phyloP scores from a whole-genome alignment of 106 monocot species.

The Platanthera guangdongensis region DNA sequence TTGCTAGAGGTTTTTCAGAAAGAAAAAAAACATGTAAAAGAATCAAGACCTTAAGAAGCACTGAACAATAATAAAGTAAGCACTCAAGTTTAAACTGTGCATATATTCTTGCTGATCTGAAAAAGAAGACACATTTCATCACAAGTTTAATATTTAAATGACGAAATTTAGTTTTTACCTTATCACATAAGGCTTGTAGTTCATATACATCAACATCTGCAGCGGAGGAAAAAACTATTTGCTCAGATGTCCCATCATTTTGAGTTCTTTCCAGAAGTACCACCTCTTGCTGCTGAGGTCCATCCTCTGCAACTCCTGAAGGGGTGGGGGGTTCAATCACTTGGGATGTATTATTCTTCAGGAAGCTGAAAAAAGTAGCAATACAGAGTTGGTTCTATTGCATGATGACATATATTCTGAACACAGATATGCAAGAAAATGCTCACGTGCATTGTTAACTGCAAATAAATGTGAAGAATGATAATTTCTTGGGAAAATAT shows the following conservation, averaged over 20 bases:
- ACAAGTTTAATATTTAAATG: background rate
- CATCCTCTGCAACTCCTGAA: constrained; percentile 29
- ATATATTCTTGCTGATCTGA: background rate
- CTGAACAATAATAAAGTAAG: background rate
- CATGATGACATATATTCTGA: background rate
- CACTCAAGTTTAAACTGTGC: background rate
- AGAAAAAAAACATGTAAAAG: too few species aligned
- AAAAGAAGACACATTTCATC: background rate
- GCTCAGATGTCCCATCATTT: constrained; percentile 73
- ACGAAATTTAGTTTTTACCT: constrained; percentile 31
- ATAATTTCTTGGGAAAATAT: too few species aligned
- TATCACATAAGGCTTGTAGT: constrained; percentile 91
- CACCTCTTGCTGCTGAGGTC: constrained; percentile 54
- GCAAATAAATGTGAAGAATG: background rate
- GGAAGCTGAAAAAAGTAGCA: constrained; percentile 42
- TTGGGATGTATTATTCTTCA: constrained; percentile 61
- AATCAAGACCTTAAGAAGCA: too few species aligned
- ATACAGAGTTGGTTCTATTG: background rate
- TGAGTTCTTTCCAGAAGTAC: constrained; percentile 65
- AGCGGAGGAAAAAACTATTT: constrained; percentile 84
- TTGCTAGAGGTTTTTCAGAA: too few species aligned
- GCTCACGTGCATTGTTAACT: background rate
- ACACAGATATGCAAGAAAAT: background rate
- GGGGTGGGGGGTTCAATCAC: constrained; percentile 59
- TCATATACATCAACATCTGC: constrained; percentile 95